Percentiles rank a stretch among this genome's conserved stretches.
phyloP scores from a whole-genome alignment of 2,329 filamentous ascomycete genomes.

The Microdochium bolleyi region DNA sequence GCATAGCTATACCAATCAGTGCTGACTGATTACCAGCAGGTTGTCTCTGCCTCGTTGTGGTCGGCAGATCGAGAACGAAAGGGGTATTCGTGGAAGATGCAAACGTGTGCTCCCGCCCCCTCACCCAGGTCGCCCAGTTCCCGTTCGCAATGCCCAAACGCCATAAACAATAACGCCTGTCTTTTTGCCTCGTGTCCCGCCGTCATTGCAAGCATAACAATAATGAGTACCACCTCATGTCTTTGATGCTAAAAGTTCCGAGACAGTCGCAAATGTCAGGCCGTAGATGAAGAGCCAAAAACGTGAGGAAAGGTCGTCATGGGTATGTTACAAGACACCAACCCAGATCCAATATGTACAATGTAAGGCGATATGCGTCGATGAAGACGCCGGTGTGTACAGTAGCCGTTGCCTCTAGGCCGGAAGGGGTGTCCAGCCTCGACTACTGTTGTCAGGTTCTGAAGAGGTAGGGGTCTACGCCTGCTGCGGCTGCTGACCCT shows the following conservation, averaged over 20 bases:
- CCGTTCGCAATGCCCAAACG: not conserved
- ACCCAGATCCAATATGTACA: slow-evolving; percentile 24
- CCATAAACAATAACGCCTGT: not conserved
- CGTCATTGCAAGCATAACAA: not conserved
- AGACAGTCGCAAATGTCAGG: slow-evolving; percentile 11
- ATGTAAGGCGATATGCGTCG: slow-evolving; percentile 9
- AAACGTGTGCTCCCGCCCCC: not conserved
- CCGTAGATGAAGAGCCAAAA: slow-evolving; percentile 11
- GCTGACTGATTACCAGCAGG: not conserved
- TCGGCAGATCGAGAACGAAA: not conserved
- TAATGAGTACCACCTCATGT: slow-evolving; percentile 10
- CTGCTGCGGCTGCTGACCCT: slow-evolving; percentile 21
- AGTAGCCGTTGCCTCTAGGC: not conserved
- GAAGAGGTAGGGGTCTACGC: slow-evolving; percentile 9
- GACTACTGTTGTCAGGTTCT: not conserved
- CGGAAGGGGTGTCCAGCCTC: not conserved
- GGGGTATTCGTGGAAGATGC: not conserved
- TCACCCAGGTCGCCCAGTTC: not conserved
- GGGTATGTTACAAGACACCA: slow-evolving; percentile 24
- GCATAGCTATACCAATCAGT: not conserved
- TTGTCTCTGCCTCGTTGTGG: not conserved
- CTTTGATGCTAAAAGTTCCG: slow-evolving; percentile 17
- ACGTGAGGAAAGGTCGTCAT: slow-evolving; percentile 16
- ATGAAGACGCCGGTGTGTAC: not conserved
- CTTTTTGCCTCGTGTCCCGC: not conserved